A percentile compares a stretch with the other conserved stretches of the same genome.
phyloP scores from a whole-genome alignment of 192 early-diverging fungal species.

The Coemansia sp. region DNA sequence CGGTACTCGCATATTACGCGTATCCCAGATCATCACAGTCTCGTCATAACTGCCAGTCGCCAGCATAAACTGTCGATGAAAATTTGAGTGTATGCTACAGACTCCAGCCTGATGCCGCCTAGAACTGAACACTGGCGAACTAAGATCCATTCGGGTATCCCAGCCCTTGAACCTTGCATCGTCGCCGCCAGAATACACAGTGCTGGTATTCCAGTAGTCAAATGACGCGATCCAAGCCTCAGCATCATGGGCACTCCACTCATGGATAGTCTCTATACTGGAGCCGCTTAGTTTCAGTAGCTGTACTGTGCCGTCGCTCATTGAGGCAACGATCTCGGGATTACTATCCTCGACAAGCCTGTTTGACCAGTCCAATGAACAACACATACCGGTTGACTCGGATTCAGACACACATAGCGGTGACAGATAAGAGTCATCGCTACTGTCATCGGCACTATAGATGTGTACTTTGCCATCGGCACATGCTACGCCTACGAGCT shows the following conservation, averaged over 20 bases:
- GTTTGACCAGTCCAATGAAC: slow-evolving; percentile 92
- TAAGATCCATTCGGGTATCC: slow-evolving; percentile 68
- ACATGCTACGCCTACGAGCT: slow-evolving; percentile 65
- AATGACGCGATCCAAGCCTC: slow-evolving; percentile 96
- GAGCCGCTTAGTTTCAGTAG: slow-evolving; percentile 60
- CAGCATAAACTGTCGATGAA: slow-evolving; percentile 75
- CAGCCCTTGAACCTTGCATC: slow-evolving; percentile 87
- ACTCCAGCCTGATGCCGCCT: slow-evolving; percentile 88
- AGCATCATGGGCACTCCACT: slow-evolving; percentile 84
- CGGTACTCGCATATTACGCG: slow-evolving; percentile 77
- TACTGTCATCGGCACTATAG: slow-evolving; percentile 53
- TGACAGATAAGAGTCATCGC: slow-evolving; percentile 27
- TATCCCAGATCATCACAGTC: slow-evolving; percentile 88
- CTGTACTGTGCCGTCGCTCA: slow-evolving; percentile 76
- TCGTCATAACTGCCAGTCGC: slow-evolving; percentile 97
- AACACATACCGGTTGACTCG: slow-evolving; percentile 65
- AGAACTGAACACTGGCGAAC: slow-evolving; percentile 64
- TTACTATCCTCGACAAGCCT: slow-evolving; percentile 23
- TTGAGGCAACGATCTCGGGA: slow-evolving; percentile 65
- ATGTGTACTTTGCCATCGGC: slow-evolving; percentile 63
- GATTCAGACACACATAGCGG: slow-evolving; percentile 44
- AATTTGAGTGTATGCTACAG: slow-evolving; percentile 85
- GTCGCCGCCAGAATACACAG: slow-evolving; percentile 82
- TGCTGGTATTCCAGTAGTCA: slow-evolving; percentile 75
- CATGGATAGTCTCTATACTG: slow-evolving; percentile 32